A percentile compares a stretch with the other conserved stretches of the same genome.
phyloP scores from a whole-genome alignment of 768 basidiomycete species.

The Boletellus emodensis region DNA sequence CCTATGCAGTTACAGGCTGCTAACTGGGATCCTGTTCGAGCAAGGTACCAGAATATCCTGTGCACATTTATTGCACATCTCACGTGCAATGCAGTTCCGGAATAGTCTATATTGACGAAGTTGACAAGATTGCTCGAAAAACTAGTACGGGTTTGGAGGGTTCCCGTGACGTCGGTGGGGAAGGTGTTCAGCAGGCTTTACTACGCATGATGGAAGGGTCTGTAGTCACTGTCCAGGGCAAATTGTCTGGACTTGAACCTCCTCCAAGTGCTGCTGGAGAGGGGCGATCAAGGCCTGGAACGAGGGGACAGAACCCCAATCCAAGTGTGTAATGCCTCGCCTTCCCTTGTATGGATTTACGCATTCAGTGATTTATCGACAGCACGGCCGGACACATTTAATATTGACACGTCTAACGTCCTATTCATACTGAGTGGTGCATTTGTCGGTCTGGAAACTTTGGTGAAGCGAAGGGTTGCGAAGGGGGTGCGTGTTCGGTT shows the following conservation, averaged over 20 bases:
- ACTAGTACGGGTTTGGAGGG: slow-evolving; percentile 56
- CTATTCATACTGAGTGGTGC: slow-evolving; percentile 95
- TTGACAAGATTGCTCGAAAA: slow-evolving; percentile 87
- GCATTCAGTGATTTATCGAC: slow-evolving; percentile 2
- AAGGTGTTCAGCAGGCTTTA: slow-evolving; percentile 93
- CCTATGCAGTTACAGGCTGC: slow-evolving; percentile 74
- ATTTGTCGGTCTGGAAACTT: slow-evolving; percentile 84
- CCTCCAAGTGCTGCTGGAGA: slow-evolving; percentile 42
- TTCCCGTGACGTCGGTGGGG: slow-evolving; percentile 86
- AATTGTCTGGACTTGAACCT: slow-evolving; percentile 48
- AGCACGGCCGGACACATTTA: slow-evolving; percentile 65
- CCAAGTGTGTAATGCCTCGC: slow-evolving; percentile 17
- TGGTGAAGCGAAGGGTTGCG: slow-evolving; percentile 74
- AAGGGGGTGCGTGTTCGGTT: slow-evolving; percentile 64
- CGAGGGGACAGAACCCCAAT: slow-evolving; percentile 40
- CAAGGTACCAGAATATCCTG: slow-evolving; percentile 50
- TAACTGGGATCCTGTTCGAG: slow-evolving; percentile 81
- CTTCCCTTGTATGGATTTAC: neutral
- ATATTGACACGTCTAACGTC: slow-evolving; percentile 85
- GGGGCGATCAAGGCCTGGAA: slow-evolving; percentile 46
- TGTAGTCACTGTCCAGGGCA: slow-evolving; percentile 74
- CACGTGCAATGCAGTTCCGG: slow-evolving; percentile 57
- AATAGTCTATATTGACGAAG: slow-evolving; percentile 94
- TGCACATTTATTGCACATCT: neutral
- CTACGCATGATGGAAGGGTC: slow-evolving; percentile 95